Conservation (phyloP, 306 rosid genomes). For the Echinosophora koreensis region DNA sequence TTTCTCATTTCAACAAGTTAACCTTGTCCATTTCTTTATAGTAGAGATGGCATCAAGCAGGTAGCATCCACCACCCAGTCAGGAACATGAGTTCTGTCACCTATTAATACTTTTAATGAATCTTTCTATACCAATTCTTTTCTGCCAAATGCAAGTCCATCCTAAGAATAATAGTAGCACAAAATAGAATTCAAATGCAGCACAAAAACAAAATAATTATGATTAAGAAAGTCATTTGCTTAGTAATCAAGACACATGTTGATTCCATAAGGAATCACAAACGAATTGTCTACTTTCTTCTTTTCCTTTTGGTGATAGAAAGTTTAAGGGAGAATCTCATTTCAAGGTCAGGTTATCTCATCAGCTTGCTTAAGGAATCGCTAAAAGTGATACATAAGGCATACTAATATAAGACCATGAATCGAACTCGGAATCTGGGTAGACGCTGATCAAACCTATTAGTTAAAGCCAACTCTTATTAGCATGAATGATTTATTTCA, state of each 20-base stretch:
- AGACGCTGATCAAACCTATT: too few relatives aligned
- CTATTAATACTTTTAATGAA: background rate
- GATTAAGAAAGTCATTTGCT: background rate
- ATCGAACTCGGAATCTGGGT: too few relatives aligned
- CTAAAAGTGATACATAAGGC: too few relatives aligned
- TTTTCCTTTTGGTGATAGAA: background rate
- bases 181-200: background rate
- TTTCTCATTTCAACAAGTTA: background rate
- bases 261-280: background rate
- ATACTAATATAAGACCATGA: too few relatives aligned
- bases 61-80: background rate
- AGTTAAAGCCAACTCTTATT: too few relatives aligned
- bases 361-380: too few relatives aligned
- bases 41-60: background rate
- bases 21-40: background rate
- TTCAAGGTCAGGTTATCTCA: too few relatives aligned
- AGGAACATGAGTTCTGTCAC: constrained; percentile 9
- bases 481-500: too few relatives aligned
- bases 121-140: background rate
- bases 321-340: too few relatives aligned
- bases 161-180: background rate
- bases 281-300: background rate
- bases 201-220: background rate
- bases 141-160: constrained; percentile 12
- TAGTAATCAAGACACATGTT: background rate